These are phyloP conservation scores for Zopfochytrium polystomum DNA, from an alignment of 371 early-diverging fungal species.

Conservation along the genomic window DNA sequence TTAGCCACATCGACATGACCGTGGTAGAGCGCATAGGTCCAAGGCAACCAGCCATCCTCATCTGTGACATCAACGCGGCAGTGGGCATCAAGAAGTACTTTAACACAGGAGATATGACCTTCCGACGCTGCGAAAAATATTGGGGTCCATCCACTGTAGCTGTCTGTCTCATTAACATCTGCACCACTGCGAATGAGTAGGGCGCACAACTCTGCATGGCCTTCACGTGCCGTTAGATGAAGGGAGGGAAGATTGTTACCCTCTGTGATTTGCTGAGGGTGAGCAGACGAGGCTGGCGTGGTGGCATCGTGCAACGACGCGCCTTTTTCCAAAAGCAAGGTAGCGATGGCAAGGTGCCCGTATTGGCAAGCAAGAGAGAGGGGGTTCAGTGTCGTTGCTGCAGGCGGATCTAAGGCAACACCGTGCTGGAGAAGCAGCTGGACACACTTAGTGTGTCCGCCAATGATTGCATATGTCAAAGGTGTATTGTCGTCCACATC, in stretches of 20 bases:
- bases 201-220: conserved; percentile 69
- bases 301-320: conserved; percentile 61
- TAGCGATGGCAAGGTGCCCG: conserved; percentile 82
- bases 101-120: conserved; percentile 80
- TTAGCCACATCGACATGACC: conserved; percentile 48
- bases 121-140: conserved; percentile 92
- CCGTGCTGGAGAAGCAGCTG: conserved; percentile 64
- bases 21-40: conserved; percentile 53
- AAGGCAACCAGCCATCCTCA: conserved; percentile 76
- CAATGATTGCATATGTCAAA: conserved; percentile 78
- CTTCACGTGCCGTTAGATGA: conserved; percentile 85
- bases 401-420: conserved; percentile 70
- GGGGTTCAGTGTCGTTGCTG: conserved; percentile 44
- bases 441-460: conserved; percentile 74
- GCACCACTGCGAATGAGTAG: conserved; percentile 72
- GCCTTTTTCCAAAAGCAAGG: conserved; percentile 70
- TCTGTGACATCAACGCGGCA: conserved; percentile 74
- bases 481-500: conserved; percentile 91
- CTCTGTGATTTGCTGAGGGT: no score
- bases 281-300: no score
- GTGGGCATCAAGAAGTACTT: conserved; percentile 76
- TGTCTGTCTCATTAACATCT: conserved; percentile 77
- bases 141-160: conserved; percentile 93
- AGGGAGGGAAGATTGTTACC: no score
- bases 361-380: conserved; percentile 83